Conservation (phyloP, 2,329 filamentous ascomycete genomes). For the Chaetomium olivaceum region DNA sequence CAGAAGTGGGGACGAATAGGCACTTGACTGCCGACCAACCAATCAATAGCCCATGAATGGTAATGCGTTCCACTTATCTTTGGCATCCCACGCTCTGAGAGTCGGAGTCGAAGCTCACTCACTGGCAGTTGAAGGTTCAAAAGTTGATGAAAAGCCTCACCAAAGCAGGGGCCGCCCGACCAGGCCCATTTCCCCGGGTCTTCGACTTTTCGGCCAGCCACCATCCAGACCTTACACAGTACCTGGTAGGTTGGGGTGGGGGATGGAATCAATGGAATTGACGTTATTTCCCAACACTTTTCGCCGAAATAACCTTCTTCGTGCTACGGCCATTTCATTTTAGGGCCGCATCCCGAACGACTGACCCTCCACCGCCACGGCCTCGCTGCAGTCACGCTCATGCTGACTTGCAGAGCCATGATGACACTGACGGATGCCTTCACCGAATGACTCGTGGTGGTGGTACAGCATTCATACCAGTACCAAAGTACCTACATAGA, state of each 20-base stretch:
- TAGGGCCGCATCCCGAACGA: not conserved
- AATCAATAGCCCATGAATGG: not conserved
- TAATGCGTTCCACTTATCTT: constrained; percentile 1
- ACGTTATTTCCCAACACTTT: not conserved
- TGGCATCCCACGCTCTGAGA: not conserved
- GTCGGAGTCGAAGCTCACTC: no score
- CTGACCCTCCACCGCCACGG: not conserved
- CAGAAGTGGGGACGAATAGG: not conserved
- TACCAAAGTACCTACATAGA: no score
- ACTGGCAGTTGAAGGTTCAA: not conserved
- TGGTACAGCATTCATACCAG: not conserved
- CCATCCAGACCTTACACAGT: not conserved
- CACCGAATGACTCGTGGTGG: not conserved
- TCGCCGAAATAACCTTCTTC: not conserved
- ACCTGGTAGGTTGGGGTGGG: no score
- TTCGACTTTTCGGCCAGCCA: not conserved
- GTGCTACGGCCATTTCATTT: not conserved
- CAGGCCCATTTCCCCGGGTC: not conserved
- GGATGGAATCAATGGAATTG: not conserved
- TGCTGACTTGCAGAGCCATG: not conserved
- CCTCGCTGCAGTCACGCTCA: constrained; percentile 2
- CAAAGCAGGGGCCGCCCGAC: not conserved
- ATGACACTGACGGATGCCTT: constrained; percentile 2
- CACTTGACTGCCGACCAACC: not conserved
- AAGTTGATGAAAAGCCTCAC: not conserved